phyloP scores from a whole-genome alignment of 306 rosid genomes.

The Casuarina glauca region DNA sequence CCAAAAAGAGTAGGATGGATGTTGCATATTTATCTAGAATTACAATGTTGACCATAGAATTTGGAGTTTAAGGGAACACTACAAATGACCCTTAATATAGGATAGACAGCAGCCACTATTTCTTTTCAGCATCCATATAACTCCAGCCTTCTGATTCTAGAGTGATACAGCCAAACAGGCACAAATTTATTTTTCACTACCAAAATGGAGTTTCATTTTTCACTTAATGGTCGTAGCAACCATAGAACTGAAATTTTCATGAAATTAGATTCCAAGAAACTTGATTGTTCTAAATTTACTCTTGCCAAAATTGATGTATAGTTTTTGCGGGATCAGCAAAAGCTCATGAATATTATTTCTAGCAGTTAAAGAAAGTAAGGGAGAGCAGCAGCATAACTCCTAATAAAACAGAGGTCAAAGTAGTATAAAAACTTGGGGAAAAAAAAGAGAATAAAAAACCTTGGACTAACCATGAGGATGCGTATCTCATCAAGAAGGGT shows the following conservation, averaged over 20 bases:
- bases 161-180: neutral
- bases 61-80: neutral
- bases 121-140: neutral
- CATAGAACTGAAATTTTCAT: neutral
- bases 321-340: conserved; percentile 21
- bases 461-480: conserved; percentile 71
- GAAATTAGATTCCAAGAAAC: neutral
- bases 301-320: neutral
- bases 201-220: neutral
- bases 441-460: conserved; percentile 24
- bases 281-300: conserved; percentile 15
- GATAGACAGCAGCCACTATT: neutral
- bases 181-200: neutral
- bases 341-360: neutral
- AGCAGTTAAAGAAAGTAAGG: conserved; percentile 7
- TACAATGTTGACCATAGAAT: neutral
- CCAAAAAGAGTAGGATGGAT: neutral
- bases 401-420: conserved; percentile 1
- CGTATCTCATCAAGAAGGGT: conserved; percentile 85
- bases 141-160: neutral
- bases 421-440: conserved; percentile 2
- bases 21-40: neutral
- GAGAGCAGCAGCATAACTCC: conserved; percentile 7
- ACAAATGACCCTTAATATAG: neutral
- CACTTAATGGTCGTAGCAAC: neutral